These are phyloP conservation scores for Filobasidium floriforme DNA, from an alignment of 768 basidiomycete species.

Conservation along the genomic window DNA sequence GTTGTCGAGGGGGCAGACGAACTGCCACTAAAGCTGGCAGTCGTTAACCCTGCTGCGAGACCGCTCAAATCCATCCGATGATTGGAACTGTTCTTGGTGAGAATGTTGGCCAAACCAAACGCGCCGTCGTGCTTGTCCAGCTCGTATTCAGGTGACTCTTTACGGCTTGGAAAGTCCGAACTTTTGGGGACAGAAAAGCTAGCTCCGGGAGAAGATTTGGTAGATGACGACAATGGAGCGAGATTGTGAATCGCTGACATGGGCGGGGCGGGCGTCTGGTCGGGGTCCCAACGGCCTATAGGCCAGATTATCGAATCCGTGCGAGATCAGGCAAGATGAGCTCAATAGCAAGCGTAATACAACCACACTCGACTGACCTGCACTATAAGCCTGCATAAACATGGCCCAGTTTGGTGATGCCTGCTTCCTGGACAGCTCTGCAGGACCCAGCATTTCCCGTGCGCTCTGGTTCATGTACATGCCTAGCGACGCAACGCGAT, in stretches of 20 bases:
- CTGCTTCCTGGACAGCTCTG: background rate
- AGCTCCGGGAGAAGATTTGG: constrained; percentile 13
- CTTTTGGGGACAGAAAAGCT: background rate
- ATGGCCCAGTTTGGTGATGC: constrained; percentile 30
- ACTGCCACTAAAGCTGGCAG: background rate
- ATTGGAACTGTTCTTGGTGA: background rate
- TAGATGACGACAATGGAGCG: constrained; percentile 5
- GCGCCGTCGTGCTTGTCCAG: constrained; percentile 9
- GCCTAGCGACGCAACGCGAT: too few species aligned
- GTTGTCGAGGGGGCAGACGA: background rate
- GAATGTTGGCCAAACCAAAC: constrained; percentile 12
- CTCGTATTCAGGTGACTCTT: background rate
- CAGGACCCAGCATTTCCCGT: too few species aligned
- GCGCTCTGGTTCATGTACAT: too few species aligned
- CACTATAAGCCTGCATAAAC: constrained; percentile 33
- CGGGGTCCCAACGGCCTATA: constrained; percentile 35
- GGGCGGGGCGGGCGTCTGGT: constrained; percentile 15
- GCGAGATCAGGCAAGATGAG: too few species aligned
- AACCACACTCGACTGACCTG: background rate
- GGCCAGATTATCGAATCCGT: too few species aligned
- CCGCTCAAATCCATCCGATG: background rate
- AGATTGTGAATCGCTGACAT: background rate
- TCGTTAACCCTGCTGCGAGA: background rate
- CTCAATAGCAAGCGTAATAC: too few species aligned
- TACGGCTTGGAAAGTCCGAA: background rate